Conservation (phyloP, 148 eudicot genomes). For the Camellia japonica region DNA sequence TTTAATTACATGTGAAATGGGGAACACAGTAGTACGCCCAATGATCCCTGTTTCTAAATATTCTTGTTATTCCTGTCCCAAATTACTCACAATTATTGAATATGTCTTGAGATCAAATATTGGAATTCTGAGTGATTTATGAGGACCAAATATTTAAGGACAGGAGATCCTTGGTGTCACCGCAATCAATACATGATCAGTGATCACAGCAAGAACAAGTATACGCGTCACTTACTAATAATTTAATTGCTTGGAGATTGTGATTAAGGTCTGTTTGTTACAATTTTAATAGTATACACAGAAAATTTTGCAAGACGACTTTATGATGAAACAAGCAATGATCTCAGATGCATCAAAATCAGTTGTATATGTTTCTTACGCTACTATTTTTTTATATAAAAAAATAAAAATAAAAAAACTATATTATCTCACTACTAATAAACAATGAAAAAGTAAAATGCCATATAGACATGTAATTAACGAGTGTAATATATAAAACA, state of each 20-base stretch:
- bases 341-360: conserved; percentile 30
- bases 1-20: not conserved
- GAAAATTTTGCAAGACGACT: not conserved
- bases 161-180: not conserved
- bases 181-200: not conserved
- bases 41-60: too few species aligned
- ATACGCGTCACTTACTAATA: not conserved
- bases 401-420: not conserved
- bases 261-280: not conserved
- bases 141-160: too few species aligned
- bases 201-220: not conserved
- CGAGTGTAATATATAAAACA: too few species aligned
- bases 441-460: too few species aligned
- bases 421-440: too few species aligned
- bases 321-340: conserved; percentile 9
- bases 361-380: not conserved
- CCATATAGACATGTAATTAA: not conserved
- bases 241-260: not conserved
- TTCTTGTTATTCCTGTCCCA: too few species aligned
- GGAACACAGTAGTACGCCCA: too few species aligned
- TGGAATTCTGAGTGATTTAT: too few species aligned
- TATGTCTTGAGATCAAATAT: too few species aligned
- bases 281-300: not conserved
- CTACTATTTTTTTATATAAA: too few species aligned
- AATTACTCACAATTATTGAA: too few species aligned